Base-by-base conservation (phyloP, 2,329 filamentous ascomycete genomes). In the Ceratocystis albifundus region DNA sequence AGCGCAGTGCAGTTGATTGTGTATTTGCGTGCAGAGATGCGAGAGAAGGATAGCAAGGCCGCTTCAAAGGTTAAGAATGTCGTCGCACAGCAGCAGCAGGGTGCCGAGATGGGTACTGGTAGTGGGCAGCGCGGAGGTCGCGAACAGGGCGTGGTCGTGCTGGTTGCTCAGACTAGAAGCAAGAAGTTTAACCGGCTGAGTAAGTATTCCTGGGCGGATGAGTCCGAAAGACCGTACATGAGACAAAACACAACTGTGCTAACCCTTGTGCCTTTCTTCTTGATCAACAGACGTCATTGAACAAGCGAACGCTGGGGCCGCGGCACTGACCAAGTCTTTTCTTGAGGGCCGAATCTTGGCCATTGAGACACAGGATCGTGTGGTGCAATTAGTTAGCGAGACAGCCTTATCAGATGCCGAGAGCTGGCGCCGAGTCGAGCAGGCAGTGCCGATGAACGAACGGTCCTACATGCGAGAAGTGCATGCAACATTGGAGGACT, bases 181-280 rank as follows among this genome's bases (percentile, higher is more conserved):
- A 96, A 96, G 76, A 97, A 96, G 78, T 89, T 88, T 69, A 96
- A 96, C 76, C 86, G 93, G 65, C 86, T 86, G 50, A 61, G 65
- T 66, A 64, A 64, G 65, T 63, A 20, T 48, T 10, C n/a, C 15
- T 41, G 10, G n/a, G 6, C 20, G 8, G 46, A 2, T 20, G 46
- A 50, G 6, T 20, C 46, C 46, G 28, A 48, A 44, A 44, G n/a
- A 0, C 28, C 20, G 30, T 32, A 7, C 30, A 48, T 48, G 36
- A 41, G 36, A 41, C 10, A 41, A 41, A 41, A 41, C 4, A 12
- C 8, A 41, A 41, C 36, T 41, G 8, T 41, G 3, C 36, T 41
- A 41, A 41, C 36, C 36, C 36, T 41, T 41, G 10, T 22, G 17
- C 17, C 46, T 20, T 50, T n/a, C 22, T 7, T 20, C 46, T 10